Base-by-base conservation (phyloP, 805 yeast genomes). In the Lipomyces orientalis region DNA sequence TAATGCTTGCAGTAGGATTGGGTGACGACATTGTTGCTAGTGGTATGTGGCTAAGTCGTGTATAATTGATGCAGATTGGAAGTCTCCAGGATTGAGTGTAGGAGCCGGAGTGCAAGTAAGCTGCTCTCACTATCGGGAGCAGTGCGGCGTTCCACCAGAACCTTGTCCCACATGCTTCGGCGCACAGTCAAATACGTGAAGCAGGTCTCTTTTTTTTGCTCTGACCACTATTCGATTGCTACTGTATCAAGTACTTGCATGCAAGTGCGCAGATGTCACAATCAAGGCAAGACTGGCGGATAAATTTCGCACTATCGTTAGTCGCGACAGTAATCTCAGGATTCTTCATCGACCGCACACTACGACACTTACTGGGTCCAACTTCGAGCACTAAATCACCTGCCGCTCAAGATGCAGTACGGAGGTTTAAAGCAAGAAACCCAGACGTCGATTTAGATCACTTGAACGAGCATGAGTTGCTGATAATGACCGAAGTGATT, bases 401-500 rank as follows among this genome's bases (percentile, higher is more conserved):
- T n/a, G 49, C 49, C 16, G 22, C 49, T 16, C 49, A n/a, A 43
- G 81, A 85, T 12, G 84, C 88, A 8, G 77, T 89, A 64, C 85
- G 87, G 67, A 86, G 85, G 73, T 79, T 92, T 37, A 84, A 85
- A 66, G 81, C 79, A 22, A 76, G 83, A 10, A 86, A 89, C 72
- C 97, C 98, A 35, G 81, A 76, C 6, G 79, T 84, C 63, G 81
- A 81, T 49, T 76, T 88, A 9, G 84, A 82, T 8, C 49, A 43
- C 49, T 81, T 91, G 54, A 89, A 87, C 72, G 84, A 85, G 55
- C 93, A 95, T 77, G 99, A 95, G 76, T 85, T 86, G 69, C 81
- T 86, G n/a, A 85, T 95, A 1, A 79, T 95, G 65, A 87, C 90
- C 14, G 87, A 90, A 14, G 90, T 94, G 35, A 88, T 95, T 7